These are phyloP conservation scores for Metarhizium humberi DNA, from an alignment of 2,329 filamentous ascomycete genomes.

Conservation along the genomic window DNA sequence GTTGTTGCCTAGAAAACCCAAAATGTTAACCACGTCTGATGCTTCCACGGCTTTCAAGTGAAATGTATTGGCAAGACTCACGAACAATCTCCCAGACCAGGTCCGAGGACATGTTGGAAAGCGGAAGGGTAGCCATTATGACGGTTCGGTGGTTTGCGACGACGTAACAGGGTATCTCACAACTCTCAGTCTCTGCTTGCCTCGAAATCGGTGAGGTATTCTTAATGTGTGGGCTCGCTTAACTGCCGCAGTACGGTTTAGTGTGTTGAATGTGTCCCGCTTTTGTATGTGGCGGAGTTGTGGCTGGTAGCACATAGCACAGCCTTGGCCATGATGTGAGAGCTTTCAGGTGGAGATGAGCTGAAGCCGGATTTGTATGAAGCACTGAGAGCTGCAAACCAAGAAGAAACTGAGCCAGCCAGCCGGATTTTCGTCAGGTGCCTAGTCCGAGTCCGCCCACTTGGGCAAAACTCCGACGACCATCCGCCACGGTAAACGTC, in stretches of 20 bases:
- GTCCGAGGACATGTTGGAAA: slow-evolving; percentile 76
- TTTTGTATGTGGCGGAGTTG: slow-evolving; percentile 9
- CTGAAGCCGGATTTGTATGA: too few relatives aligned
- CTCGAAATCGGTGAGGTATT: slow-evolving; percentile 16
- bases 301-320: background rate
- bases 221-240: slow-evolving; percentile 34
- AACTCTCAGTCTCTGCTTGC: slow-evolving; percentile 14
- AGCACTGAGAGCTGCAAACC: too few relatives aligned
- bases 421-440: background rate
- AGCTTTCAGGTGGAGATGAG: too few relatives aligned
- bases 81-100: slow-evolving; percentile 92
- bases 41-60: background rate
- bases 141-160: slow-evolving; percentile 22
- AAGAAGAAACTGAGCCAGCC: too few relatives aligned
- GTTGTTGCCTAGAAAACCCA: slow-evolving; percentile 56
- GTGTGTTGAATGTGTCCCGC: slow-evolving; percentile 11
- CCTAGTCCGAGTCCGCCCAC: background rate
- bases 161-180: slow-evolving; percentile 6
- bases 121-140: slow-evolving; percentile 48
- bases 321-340: too few relatives aligned
- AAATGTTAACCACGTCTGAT: background rate
- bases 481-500: background rate
- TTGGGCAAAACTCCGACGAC: background rate
- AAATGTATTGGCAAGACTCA: slow-evolving; percentile 47
- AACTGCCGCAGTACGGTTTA: slow-evolving; percentile 21